These are phyloP conservation scores for Pythium plurisporium DNA, from an alignment of 352 stramenopile species.

Conservation along the genomic window DNA sequence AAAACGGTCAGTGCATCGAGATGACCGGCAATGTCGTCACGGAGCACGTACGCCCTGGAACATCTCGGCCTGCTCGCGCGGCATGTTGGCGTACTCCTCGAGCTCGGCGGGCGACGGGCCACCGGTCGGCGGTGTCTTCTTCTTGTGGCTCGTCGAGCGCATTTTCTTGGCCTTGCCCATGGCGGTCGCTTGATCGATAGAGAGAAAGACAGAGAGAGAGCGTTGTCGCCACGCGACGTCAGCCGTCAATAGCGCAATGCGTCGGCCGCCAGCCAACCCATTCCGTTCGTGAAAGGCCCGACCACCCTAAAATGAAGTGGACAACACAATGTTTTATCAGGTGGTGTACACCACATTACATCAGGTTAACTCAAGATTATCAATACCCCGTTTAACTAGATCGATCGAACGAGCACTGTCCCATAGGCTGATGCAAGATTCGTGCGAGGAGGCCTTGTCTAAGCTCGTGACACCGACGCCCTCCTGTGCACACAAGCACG, in stretches of 20 bases:
- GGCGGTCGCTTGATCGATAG: conserved; percentile 4
- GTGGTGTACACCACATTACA: no score
- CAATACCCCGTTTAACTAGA: no score
- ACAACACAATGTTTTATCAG: no score
- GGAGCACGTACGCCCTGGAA: conserved; percentile 46
- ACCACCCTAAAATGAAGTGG: not conserved
- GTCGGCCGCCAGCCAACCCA: conserved; percentile 26
- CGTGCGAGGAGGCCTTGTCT: no score
- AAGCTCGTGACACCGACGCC: no score
- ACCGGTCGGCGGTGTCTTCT: conserved; percentile 56
- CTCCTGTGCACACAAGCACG: no score
- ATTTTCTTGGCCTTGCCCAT: conserved; percentile 89
- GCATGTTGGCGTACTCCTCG: conserved; percentile 42
- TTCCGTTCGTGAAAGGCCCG: not conserved
- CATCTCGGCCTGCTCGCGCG: conserved; percentile 55
- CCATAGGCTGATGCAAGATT: no score
- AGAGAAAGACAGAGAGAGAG: conserved; percentile 4
- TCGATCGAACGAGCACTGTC: no score
- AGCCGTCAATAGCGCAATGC: not conserved
- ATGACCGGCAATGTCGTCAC: no score
- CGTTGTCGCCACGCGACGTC: not conserved
- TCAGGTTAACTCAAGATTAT: no score
- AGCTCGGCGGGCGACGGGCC: conserved; percentile 53
- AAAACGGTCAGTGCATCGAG: no score
- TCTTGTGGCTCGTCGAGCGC: conserved; percentile 82